Base-by-base conservation (phyloP, 306 rosid species). In the Ziziphus jujuba region DNA sequence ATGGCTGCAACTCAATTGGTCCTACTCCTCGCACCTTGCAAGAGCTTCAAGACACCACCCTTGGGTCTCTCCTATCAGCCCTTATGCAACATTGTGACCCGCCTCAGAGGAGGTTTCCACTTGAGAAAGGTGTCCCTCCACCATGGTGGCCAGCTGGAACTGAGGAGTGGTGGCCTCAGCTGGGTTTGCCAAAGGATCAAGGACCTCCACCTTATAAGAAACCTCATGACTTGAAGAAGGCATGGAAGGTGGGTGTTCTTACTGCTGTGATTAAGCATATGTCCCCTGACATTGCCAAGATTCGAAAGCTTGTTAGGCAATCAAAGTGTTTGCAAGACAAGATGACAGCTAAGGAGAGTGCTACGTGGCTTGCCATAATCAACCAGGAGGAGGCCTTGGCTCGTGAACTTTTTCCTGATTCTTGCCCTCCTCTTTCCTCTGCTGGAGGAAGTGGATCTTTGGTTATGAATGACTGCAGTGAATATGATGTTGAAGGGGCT, bases 111-210 rank as follows among this genome's bases (percentile, higher is more conserved):
- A 82, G 75, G 12, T 86, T 58, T 71, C 97, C 97, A 2, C 28
- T 87, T 63, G 95, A 84, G 17, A 87, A 72, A 72, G 95, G 92
- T 5, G 57, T 84, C 17, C 35, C 72, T 2, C 97, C 97, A 5
- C 97, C 95, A 0, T 91, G 97, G 97, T 91, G 97, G 97, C 97
- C 97, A 2, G 63, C 61, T 0, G 95, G 90, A 45, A 56, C 25
- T 6, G 97, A 87, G 61, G 54, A 25, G 0, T 91, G 95, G 97
- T 87, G 90, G 92, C 52, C 64, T 0, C 78, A 84, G 20, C 9
- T 85, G 35, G 88, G 81, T 9, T 22, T 80, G 7, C 34, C 77
- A 0, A 51, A 48, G 33, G 86, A 82, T 35, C 86, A 72, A 34
- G 87, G 84, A 8, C 82, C 86, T 22, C 92, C 89, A 4, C 97